Evolutionary conservation across 208 protist genomes (phyloP).

Genomic region (Willaertia magna): DNA sequence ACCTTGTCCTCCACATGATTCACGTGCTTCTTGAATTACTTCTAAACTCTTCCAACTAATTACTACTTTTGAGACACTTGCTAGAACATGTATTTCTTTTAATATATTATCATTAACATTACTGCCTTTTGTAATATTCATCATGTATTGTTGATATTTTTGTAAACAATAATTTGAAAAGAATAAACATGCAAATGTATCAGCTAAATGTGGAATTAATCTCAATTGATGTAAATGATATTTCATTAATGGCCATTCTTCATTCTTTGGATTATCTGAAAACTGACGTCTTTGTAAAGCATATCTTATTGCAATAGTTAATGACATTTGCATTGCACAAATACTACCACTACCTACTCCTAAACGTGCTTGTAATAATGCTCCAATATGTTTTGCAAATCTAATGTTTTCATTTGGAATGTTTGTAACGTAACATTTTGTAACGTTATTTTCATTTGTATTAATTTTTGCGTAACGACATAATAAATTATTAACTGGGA

Average conservation of each 20-base stretch:
- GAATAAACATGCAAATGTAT: not conserved
- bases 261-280: not conserved
- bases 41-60: not conserved
- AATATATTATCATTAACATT: not conserved
- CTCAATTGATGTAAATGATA: not conserved
- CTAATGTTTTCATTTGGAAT: not conserved
- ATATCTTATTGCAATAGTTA: not conserved
- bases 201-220: not conserved
- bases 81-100: not conserved
- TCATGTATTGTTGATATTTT: not conserved
- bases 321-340: not conserved
- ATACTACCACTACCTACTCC: not conserved
- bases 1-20: constrained; percentile 12
- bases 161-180: not conserved
- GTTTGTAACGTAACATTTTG: constrained; percentile 9
- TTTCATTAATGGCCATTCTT: not conserved
- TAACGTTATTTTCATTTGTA: constrained; percentile 7
- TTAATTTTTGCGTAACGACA: constrained; percentile 16
- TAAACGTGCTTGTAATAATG: not conserved
- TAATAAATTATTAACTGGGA: constrained; percentile 21
- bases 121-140: not conserved
- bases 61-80: not conserved
- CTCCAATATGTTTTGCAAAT: not conserved
- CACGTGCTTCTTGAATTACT: not conserved
- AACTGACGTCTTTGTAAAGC: not conserved